phyloP scores from a whole-genome alignment of 2,329 filamentous ascomycete genomes.

The Xylariomycetidae sp. region DNA sequence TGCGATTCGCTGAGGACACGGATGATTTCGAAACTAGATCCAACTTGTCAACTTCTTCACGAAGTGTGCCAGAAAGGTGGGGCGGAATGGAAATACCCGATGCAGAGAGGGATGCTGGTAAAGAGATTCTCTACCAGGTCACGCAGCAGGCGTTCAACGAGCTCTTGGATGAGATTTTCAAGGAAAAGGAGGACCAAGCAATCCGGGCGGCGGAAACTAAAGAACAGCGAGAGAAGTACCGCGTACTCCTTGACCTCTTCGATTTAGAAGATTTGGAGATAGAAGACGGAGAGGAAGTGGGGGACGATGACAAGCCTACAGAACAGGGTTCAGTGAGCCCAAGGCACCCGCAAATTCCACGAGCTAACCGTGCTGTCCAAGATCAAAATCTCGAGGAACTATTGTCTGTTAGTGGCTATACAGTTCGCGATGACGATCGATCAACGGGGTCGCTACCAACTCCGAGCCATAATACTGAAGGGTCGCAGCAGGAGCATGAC shows the following conservation, averaged over 20 bases:
- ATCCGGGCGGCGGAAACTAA: conserved; percentile 62
- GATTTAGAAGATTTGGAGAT: conserved; percentile 29
- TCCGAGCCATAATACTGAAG: conserved; percentile 12
- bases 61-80: conserved; percentile 69
- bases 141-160: conserved; percentile 93
- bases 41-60: conserved; percentile 68
- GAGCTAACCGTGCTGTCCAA: conserved; percentile 6
- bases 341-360: conserved; percentile 5
- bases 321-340: conserved; percentile 7
- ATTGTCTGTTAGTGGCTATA: conserved; percentile 41
- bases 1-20: conserved; percentile 68
- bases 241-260: conserved; percentile 41
- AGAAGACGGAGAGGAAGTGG: conserved; percentile 4
- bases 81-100: conserved; percentile 74
- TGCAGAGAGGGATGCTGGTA: conserved; percentile 76
- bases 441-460: conserved; percentile 8
- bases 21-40: conserved; percentile 67
- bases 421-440: conserved; percentile 19
- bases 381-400: conserved; percentile 35
- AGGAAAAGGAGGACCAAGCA: conserved; percentile 71
- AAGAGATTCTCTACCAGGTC: conserved; percentile 85
- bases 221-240: conserved; percentile 53
- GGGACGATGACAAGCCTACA: conserved; percentile 1
- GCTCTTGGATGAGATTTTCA: conserved; percentile 81
- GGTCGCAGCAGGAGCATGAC: too few species aligned